Evolutionary conservation across 306 rosid genomes (phyloP).

Genomic region (Fragaria iinumae): DNA sequence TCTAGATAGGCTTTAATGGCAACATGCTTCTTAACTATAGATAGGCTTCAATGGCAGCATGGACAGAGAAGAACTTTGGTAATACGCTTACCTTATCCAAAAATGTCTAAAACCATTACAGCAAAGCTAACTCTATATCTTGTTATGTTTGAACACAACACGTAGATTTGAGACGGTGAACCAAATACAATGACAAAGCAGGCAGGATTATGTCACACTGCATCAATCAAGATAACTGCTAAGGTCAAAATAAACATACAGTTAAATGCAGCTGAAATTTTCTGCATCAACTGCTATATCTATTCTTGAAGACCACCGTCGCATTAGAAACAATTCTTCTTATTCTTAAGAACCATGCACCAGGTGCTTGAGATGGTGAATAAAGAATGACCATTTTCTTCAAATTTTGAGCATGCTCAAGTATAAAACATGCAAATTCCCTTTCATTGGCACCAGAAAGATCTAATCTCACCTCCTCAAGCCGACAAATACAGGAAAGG

Average conservation of each 20-base stretch:
- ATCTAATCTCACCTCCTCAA: background rate
- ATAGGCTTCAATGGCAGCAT: background rate
- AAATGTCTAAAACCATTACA: background rate
- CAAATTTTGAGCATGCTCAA: background rate
- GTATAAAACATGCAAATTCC: background rate
- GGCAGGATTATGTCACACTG: background rate
- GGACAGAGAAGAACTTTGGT: background rate
- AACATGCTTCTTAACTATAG: too few species aligned
- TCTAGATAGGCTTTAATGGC: background rate
- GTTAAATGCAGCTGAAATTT: background rate
- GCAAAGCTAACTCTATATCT: background rate
- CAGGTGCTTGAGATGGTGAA: background rate
- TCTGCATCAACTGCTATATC: background rate
- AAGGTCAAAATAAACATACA: background rate
- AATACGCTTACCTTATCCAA: background rate
- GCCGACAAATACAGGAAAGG: background rate
- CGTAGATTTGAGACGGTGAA: background rate
- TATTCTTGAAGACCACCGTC: background rate
- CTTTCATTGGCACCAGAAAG: background rate
- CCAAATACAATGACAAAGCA: background rate
- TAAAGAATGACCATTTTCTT: conserved; percentile 7
- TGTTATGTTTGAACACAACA: background rate
- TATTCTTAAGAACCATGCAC: background rate
- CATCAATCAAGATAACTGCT: background rate
- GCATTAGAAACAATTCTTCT: background rate